Conservation (phyloP, 225 moss, liverwort and hornwort genomes). For the Sphagnum contortum region DNA sequence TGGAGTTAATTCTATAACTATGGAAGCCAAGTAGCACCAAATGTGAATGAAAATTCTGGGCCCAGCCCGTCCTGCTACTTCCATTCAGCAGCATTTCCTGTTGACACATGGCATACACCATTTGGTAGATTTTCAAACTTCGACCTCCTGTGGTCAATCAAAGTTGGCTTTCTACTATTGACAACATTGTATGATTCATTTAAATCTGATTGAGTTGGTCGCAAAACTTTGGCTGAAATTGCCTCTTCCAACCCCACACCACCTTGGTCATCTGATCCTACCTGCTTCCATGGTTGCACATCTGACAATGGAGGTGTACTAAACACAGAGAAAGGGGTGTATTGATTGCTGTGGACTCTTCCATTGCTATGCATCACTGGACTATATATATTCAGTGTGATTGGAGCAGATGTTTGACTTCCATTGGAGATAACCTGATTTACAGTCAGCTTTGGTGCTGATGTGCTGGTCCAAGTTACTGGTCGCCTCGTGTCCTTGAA, state of each 20-base stretch:
- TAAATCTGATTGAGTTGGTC: conserved; percentile 33
- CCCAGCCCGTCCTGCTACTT: conserved; percentile 16
- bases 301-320: conserved; percentile 9
- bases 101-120: conserved; percentile 39
- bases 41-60: too few species aligned
- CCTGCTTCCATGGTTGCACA: conserved; percentile 10
- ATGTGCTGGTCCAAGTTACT: conserved; percentile 10
- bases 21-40: too few species aligned
- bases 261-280: conserved; percentile 14
- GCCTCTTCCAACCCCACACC: conserved; percentile 22
- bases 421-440: conserved; percentile 11
- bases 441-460: conserved; percentile 7
- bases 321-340: background rate
- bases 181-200: conserved; percentile 47
- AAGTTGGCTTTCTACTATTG: conserved; percentile 33
- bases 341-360: conserved; percentile 3
- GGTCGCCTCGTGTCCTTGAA: conserved; percentile 15
- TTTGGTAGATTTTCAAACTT: conserved; percentile 35
- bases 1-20: too few species aligned
- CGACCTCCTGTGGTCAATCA: conserved; percentile 34
- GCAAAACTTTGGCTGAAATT: conserved; percentile 19
- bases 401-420: conserved; percentile 6
- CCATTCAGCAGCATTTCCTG: conserved; percentile 50
- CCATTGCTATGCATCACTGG: conserved; percentile 14
- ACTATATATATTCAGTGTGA: conserved; percentile 8